Conservation (phyloP, 306 rosid species). For the Medicago arabica region DNA sequence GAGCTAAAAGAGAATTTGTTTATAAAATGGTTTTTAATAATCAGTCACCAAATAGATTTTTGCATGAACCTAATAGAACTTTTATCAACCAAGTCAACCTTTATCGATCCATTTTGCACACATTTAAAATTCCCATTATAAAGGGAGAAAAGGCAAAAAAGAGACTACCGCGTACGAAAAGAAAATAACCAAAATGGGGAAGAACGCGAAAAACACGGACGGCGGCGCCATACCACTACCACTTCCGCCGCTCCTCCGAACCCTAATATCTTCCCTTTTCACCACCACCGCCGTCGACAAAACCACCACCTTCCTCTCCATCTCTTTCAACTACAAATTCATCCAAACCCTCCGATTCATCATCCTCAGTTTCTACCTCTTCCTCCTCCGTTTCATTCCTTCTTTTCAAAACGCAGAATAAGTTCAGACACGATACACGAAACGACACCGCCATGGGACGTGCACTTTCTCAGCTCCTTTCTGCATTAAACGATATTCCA, state of each 20-base stretch:
- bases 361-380: slow-evolving; percentile 36
- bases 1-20: too few relatives aligned
- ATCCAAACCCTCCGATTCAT: slow-evolving; percentile 57
- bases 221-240: not conserved
- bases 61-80: too few relatives aligned
- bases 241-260: slow-evolving; percentile 58
- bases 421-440: slow-evolving; percentile 6
- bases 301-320: slow-evolving; percentile 43
- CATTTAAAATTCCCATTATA: not conserved
- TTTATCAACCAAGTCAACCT: too few relatives aligned
- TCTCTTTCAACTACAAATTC: slow-evolving; percentile 48
- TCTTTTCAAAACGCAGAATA: slow-evolving; percentile 15
- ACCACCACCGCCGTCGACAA: slow-evolving; percentile 50
- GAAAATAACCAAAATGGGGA: not conserved
- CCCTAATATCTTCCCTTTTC: slow-evolving; percentile 48
- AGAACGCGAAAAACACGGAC: not conserved
- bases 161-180: not conserved
- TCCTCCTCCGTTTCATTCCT: slow-evolving; percentile 62
- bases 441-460: slow-evolving; percentile 60
- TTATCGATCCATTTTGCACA: not conserved
- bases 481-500: slow-evolving; percentile 58
- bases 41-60: too few relatives aligned
- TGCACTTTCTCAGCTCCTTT: slow-evolving; percentile 74
- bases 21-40: too few relatives aligned
- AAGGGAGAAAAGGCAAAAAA: not conserved